A percentile compares a stretch with the other conserved stretches of the same genome.
These are phyloP conservation scores for Chytridium lagenaria DNA, from an alignment of 371 early-diverging fungal species.

Conservation along the genomic window DNA sequence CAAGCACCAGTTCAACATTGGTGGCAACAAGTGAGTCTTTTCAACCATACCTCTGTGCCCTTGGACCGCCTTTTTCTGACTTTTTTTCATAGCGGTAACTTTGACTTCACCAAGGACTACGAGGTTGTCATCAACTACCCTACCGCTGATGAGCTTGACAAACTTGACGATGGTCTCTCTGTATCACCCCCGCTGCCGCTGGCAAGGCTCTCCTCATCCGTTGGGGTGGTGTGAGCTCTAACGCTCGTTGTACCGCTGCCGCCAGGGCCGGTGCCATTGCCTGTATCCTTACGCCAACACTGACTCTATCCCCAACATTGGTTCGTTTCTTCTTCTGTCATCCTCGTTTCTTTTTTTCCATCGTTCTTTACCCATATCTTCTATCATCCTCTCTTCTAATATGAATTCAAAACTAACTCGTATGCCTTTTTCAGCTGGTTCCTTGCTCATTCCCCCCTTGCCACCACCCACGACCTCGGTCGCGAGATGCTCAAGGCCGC, in stretches of 20 bases:
- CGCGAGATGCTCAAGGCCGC: slow-evolving; percentile 39
- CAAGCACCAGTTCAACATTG: slow-evolving; percentile 4
- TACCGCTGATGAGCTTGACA: slow-evolving; percentile 6
- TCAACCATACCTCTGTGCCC: no score
- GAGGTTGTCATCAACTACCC: slow-evolving; percentile 20
- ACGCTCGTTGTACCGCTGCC: slow-evolving; percentile 6
- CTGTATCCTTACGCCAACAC: slow-evolving; percentile 23
- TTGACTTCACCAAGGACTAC: slow-evolving; percentile 4
- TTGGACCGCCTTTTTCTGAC: no score
- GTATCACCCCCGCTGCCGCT: slow-evolving; percentile 1
- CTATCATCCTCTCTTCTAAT: no score
- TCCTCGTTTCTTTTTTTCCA: no score
- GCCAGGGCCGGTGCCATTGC: slow-evolving; percentile 16
- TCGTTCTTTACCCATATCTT: no score
- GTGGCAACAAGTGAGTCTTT: not conserved
- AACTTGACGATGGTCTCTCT: slow-evolving; percentile 5
- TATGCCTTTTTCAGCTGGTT: no score
- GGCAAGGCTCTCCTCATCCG: slow-evolving; percentile 21
- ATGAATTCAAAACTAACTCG: no score
- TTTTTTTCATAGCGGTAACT: no score
- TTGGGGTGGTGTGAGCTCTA: slow-evolving; percentile 16
- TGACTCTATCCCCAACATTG: slow-evolving; percentile 44
- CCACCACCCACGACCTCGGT: slow-evolving; percentile 25
- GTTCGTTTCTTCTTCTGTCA: not conserved
- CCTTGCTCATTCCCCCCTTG: slow-evolving; percentile 22